These are phyloP conservation scores for Suillus subluteus DNA, from an alignment of 768 basidiomycete genomes.

Conservation along the genomic window DNA sequence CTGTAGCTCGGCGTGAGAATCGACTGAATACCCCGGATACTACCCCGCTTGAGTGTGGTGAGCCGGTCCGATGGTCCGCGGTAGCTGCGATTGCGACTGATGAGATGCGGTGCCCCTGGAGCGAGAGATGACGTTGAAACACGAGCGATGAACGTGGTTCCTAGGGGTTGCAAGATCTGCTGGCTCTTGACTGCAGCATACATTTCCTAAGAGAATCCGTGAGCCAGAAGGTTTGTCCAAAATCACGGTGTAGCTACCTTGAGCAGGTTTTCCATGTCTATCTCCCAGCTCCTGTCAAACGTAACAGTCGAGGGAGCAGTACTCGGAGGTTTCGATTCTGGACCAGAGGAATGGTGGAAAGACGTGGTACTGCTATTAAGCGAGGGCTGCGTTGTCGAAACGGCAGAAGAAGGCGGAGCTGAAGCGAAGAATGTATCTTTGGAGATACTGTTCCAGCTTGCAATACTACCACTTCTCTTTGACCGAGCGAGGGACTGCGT, in stretches of 20 bases:
- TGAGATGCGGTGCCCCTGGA: constrained; percentile 49
- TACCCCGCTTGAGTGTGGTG: constrained; percentile 83
- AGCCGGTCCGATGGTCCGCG: constrained; percentile 74
- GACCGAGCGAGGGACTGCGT: constrained; percentile 48
- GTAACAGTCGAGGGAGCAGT: constrained; percentile 39
- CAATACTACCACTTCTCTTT: constrained; percentile 82
- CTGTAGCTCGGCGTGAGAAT: constrained; percentile 74
- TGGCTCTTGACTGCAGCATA: constrained; percentile 90
- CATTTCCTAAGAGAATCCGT: constrained; percentile 69
- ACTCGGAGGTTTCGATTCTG: constrained; percentile 38
- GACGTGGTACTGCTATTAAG: constrained; percentile 68
- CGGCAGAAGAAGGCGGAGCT: constrained; percentile 36
- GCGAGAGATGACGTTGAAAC: constrained; percentile 60
- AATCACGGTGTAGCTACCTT: constrained; percentile 54
- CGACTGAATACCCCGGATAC: constrained; percentile 85
- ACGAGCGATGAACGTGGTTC: constrained; percentile 44
- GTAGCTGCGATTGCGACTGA: constrained; percentile 70
- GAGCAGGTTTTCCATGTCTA: constrained; percentile 82
- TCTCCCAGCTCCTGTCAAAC: constrained; percentile 79
- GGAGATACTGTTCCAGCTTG: constrained; percentile 83
- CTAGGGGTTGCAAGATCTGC: constrained; percentile 85
- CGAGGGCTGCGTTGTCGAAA: constrained; percentile 41
- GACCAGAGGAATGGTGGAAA: constrained; percentile 55
- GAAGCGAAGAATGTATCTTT: constrained; percentile 56
- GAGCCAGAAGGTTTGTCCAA: constrained; percentile 9